phyloP scores from a whole-genome alignment of 202 grass and related monocot genomes.

The Schoenoplectus tabernaemontani region DNA sequence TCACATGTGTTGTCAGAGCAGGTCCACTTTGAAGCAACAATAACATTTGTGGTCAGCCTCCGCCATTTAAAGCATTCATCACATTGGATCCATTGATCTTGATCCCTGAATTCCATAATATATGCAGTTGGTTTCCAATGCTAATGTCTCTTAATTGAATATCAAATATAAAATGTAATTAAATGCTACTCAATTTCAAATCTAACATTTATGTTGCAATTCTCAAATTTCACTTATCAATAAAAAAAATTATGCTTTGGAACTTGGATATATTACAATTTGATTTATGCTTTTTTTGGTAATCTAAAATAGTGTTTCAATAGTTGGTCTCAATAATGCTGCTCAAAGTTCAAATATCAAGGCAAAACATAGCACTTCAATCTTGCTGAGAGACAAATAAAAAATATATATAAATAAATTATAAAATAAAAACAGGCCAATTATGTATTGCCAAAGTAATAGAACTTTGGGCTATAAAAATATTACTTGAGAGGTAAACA shows the following conservation, averaged over 20 bases:
- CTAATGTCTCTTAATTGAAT: background rate
- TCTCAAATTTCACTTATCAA: background rate
- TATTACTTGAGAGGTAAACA: background rate
- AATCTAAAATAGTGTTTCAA: background rate
- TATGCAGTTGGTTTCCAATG: background rate
- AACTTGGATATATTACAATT: background rate
- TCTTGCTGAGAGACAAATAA: background rate
- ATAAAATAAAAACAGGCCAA: background rate
- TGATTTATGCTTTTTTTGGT: background rate
- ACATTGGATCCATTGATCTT: constrained; percentile 99
- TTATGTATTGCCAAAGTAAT: background rate
- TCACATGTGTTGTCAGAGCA: constrained; percentile 77
- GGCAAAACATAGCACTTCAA: background rate
- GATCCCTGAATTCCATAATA: constrained; percentile 48
- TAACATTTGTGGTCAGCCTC: constrained; percentile 65
- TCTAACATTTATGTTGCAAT: background rate
- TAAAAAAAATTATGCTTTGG: background rate
- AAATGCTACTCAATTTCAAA: background rate
- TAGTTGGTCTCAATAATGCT: background rate
- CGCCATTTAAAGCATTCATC: constrained; percentile 98
- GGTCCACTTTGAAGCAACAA: constrained; percentile 79
- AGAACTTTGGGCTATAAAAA: background rate
- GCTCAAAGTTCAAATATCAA: background rate
- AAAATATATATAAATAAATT: too few relatives aligned
- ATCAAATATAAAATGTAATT: background rate